These are phyloP conservation scores for Solanum virginianum DNA, from an alignment of 257 asterid genomes.

Conservation along the genomic window DNA sequence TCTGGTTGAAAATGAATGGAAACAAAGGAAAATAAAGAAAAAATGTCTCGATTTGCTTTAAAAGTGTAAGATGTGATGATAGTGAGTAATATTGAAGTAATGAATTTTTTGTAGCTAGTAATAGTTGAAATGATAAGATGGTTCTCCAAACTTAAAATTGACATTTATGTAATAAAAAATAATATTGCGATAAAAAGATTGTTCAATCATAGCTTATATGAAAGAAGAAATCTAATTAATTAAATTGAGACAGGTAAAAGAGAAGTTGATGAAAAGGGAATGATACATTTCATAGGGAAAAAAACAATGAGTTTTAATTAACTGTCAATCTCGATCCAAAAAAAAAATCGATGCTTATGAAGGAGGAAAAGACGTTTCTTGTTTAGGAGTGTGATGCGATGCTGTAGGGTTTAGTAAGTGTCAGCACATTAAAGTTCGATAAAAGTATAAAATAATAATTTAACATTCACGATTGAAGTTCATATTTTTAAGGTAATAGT, in stretches of 20 bases:
- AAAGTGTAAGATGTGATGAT: background rate
- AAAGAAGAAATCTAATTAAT: background rate
- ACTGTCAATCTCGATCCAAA: too few relatives aligned
- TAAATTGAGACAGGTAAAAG: background rate
- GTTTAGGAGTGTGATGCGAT: too few relatives aligned
- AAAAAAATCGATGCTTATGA: too few relatives aligned
- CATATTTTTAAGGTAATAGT: too few relatives aligned
- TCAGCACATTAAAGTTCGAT: too few relatives aligned
- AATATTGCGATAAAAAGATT: background rate
- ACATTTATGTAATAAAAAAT: background rate
- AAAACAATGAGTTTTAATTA: too few relatives aligned
- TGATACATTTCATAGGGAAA: background rate
- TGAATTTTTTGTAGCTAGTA: background rate
- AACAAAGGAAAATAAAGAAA: background rate
- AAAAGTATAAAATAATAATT: too few relatives aligned
- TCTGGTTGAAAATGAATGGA: background rate
- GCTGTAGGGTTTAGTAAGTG: too few relatives aligned
- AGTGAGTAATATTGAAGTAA: background rate
- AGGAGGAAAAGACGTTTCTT: too few relatives aligned
- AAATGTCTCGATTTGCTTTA: background rate
- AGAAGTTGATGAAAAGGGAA: background rate
- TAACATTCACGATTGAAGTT: too few relatives aligned
- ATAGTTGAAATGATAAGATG: background rate
- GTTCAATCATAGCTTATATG: fast-evolving
- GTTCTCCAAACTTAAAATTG: background rate